Evolutionary conservation across 208 protist species (phyloP), one percentile per base, ranked within the genome.

Genomic region (Leishmania martiniquensis): DNA sequence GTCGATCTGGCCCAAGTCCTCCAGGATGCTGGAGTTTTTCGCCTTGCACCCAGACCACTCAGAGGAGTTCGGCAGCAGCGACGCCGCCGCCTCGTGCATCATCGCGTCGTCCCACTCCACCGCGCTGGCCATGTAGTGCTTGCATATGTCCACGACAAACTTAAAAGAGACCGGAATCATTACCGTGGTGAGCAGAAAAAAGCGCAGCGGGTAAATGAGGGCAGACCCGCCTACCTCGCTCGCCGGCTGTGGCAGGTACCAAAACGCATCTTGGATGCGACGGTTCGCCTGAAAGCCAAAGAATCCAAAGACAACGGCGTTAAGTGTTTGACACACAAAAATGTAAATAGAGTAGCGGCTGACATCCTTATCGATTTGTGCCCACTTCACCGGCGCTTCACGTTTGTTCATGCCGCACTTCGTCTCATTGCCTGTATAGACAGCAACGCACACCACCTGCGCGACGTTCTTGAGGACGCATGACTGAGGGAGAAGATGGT

Each of bases 121-220:
- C 17, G 78, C 79, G 76, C 88, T 81, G 3, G 97, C 81, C 87
- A 99, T 98, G 75, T 95, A 92, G 75, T 98, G 98, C 86, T 99
- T 99, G 62, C 86, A 95, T 67, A 99, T 92, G 85, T 99, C 97
- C 17, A 98, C 85, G 42, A 96, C 96, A 70, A 99, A 98, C 80
- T 99, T 99, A 71, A 99, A 96, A 32, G 96, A 99, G 20, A 99
- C 94, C 10, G 98, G 98, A 60, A 99, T 99, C 90, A 99, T 99
- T 22, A 98, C 92, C n/a, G 95, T 98, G n/a, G 94, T 98, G 3
- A 99, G 80, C 5, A 99, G 87, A 57, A 99, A 96, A 68, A 98
- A 99, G 47, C 97, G 93, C 29, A 99, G 78, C 13, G 95, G 88
- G 78, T 98, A 98, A 45, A 98, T 94, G 17, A 97, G 4, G 10